Conservation (phyloP, 2,329 filamentous ascomycete genomes). For the Alternaria triticina region DNA sequence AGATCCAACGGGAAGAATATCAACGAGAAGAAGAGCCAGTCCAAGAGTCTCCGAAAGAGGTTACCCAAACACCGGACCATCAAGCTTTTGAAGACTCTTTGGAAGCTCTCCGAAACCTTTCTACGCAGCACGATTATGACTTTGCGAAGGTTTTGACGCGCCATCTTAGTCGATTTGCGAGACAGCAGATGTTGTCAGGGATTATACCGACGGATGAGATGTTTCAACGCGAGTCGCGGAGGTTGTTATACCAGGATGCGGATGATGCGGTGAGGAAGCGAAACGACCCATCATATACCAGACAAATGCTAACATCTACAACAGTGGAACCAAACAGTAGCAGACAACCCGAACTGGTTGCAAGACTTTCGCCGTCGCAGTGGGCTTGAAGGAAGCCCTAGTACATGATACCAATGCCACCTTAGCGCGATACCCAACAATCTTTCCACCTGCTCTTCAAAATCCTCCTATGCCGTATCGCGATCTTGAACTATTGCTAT, state of each 20-base stretch:
- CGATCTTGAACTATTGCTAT: not conserved
- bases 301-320: not conserved
- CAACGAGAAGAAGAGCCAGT: not conserved
- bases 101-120: not conserved
- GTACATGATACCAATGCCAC: constrained; percentile 1
- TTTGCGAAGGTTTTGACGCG: constrained; percentile 54
- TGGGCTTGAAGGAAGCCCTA: not conserved
- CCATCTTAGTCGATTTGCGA: constrained; percentile 51
- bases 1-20: constrained; percentile 5
- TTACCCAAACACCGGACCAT: not conserved
- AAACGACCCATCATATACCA: not conserved
- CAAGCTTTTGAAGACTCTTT: not conserved
- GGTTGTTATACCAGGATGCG: constrained; percentile 52
- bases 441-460: not conserved
- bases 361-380: constrained; percentile 5
- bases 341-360: constrained; percentile 19
- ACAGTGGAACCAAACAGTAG: constrained; percentile 49
- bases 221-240: constrained; percentile 54
- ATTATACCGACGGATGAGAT: constrained; percentile 56
- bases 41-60: not conserved
- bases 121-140: constrained; percentile 25
- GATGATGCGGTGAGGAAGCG: constrained; percentile 43
- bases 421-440: not conserved
- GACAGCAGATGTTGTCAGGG: constrained; percentile 44
- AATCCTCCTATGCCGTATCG: not conserved